Evolutionary conservation across 805 yeast genomes (phyloP).

Genomic region (Monosporozyma yasuniensis): DNA sequence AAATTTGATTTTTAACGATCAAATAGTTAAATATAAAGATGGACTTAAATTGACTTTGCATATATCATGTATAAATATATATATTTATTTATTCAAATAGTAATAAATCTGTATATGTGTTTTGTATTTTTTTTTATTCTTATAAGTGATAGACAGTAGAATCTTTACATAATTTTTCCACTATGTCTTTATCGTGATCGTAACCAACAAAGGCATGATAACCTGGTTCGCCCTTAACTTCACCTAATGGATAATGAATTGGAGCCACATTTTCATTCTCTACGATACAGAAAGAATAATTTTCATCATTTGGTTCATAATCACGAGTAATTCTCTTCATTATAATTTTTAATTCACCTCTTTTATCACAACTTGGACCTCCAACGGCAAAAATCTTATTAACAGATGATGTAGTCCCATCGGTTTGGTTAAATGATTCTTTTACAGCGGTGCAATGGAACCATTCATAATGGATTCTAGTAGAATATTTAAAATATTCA

Average conservation of each 20-base stretch:
- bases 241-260: conserved; percentile 29
- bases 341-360: conserved; percentile 35
- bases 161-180: conserved; percentile 21
- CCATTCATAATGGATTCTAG: conserved; percentile 36
- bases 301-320: conserved; percentile 33
- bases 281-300: conserved; percentile 31
- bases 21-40: neutral
- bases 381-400: conserved; percentile 33
- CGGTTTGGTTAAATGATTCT: conserved; percentile 10
- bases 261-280: conserved; percentile 25
- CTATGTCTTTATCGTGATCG: conserved; percentile 15
- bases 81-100: neutral
- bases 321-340: conserved; percentile 33
- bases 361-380: conserved; percentile 37
- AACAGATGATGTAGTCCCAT: conserved; percentile 17
- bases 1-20: neutral
- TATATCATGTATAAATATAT: neutral
- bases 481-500: conserved; percentile 36
- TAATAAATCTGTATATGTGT: neutral
- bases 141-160: conserved; percentile 23
- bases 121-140: neutral
- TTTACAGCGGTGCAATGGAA: conserved; percentile 36
- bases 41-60: neutral
- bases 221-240: conserved; percentile 30
- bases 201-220: conserved; percentile 29